Conservation (phyloP, 805 yeast genomes). For the Suhomyces sp. region DNA sequence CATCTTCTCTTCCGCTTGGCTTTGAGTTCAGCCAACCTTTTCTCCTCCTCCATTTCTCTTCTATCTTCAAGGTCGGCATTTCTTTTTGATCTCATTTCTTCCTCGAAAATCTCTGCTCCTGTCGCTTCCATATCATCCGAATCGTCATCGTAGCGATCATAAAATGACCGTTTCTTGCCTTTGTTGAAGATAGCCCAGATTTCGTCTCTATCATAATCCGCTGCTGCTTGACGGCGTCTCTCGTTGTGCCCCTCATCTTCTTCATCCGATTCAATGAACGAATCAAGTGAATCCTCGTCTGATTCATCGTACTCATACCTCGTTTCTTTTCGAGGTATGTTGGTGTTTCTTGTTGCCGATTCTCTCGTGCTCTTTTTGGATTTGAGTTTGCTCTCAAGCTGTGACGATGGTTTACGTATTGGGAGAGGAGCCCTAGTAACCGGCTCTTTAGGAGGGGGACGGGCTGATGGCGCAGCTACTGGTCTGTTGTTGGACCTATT, state of each 20-base stretch:
- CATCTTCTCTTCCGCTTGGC: not conserved
- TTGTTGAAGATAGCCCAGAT: constrained; percentile 84
- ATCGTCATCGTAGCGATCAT: constrained; percentile 46
- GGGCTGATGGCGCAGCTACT: not conserved
- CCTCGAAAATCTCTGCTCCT: constrained; percentile 83
- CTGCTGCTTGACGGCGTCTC: constrained; percentile 19
- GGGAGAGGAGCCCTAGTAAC: constrained; percentile 33
- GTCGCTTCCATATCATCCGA: constrained; percentile 89
- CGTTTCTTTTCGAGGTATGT: constrained; percentile 7
- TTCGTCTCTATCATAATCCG: constrained; percentile 76
- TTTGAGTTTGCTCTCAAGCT: constrained; percentile 43
- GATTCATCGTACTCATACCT: constrained; percentile 22
- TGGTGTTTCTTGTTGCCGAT: not conserved
- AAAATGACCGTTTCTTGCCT: constrained; percentile 53
- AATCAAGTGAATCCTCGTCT: constrained; percentile 46
- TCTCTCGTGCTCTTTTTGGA: constrained; percentile 29
- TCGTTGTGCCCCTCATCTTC: constrained; percentile 24
- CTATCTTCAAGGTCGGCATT: constrained; percentile 76
- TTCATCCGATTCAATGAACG: constrained; percentile 52
- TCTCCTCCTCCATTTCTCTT: constrained; percentile 64
- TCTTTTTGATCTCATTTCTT: constrained; percentile 68
- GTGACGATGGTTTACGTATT: constrained; percentile 58
- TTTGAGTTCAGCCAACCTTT: constrained; percentile 32
- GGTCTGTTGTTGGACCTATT: not conserved
- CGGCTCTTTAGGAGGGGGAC: constrained; percentile 1